Percentiles rank a stretch among this genome's conserved stretches.
Evolutionary conservation across 768 basidiomycete species (phyloP).

Genomic region (Multifurca ochricompacta): DNA sequence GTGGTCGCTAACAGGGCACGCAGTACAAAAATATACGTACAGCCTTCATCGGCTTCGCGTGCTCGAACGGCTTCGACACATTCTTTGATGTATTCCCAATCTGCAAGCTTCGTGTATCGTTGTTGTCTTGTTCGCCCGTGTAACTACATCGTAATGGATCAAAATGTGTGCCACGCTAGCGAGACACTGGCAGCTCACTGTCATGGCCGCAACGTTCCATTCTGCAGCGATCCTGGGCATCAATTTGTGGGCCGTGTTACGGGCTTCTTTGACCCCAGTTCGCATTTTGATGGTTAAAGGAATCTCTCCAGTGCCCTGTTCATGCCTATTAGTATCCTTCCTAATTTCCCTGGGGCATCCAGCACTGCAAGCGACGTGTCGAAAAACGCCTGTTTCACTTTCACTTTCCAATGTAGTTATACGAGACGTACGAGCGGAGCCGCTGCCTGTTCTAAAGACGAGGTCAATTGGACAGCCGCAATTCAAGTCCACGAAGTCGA

Average conservation of each 20-base stretch:
- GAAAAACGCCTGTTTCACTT: neutral
- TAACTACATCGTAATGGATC: slow-evolving; percentile 45
- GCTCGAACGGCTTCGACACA: slow-evolving; percentile 78
- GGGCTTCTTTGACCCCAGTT: slow-evolving; percentile 85
- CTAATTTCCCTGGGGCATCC: slow-evolving; percentile 72
- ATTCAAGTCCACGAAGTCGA: slow-evolving; percentile 94
- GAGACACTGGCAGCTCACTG: slow-evolving; percentile 31
- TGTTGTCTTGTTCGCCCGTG: slow-evolving; percentile 95
- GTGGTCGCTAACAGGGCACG: neutral
- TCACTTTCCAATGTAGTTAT: neutral
- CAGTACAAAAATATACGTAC: slow-evolving; percentile 33
- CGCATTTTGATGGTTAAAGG: slow-evolving; percentile 90
- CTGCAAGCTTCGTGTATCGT: slow-evolving; percentile 84
- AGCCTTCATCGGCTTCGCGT: slow-evolving; percentile 59
- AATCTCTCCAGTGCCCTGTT: slow-evolving; percentile 82
- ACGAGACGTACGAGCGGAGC: slow-evolving; percentile 66
- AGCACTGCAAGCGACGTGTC: slow-evolving; percentile 47
- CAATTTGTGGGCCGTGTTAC: slow-evolving; percentile 81
- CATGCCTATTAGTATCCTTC: slow-evolving; percentile 88
- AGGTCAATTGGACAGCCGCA: slow-evolving; percentile 97
- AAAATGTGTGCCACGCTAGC: neutral
- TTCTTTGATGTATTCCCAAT: slow-evolving; percentile 89
- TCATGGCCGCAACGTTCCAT: slow-evolving; percentile 48
- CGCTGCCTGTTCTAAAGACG: slow-evolving; percentile 86
- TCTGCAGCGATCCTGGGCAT: slow-evolving; percentile 66